Base-by-base conservation (phyloP, 2,329 filamentous ascomycete species). In the Alternaria conjuncta region DNA sequence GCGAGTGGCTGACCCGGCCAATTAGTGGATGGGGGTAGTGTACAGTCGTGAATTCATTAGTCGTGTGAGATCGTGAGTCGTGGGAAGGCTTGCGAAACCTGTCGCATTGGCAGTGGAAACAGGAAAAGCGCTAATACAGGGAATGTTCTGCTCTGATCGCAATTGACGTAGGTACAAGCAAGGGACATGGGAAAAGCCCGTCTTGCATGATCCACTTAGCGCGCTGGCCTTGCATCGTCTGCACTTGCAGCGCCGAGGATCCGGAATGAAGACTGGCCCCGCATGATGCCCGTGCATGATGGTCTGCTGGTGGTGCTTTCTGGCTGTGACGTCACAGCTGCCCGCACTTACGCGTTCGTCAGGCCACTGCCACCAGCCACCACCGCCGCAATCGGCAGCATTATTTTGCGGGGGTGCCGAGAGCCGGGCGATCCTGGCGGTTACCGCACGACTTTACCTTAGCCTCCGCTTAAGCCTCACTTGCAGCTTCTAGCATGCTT, bases 101-200 rank as follows among this genome's bases (percentile, higher is more conserved):
- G 44, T 36, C 47, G 30, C 13, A 55, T n/a, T 13, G 44, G 26
- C 20, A 60, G 56, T 41, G 36, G 57, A 65, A 67, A 66, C 66
- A 66, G 62, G 70, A 55, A 62, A 66, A 25, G 47, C 49, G 47
- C 65, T 46, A 60, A 9, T 57, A 61, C 60, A 65, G 57, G 65
- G 60, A 50, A 28, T 43, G 54, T 61, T 55, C 62, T 60, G 46
- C 62, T 55, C 54, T 62, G 51, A 69, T 61, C 67, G 64, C 61
- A 53, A 55, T 72, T 74, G 71, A 74, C 70, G 71, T 74, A 72
- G 62, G 60, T 60, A 61, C 66, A 63, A 55, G 58, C 44, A 49
- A 55, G 32, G 55, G 53, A 62, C 60, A 36, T 53, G 41, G 63
- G 55, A 66, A 63, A 47, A 47, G n/a, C 15, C 25, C 45, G 44